Evolutionary conservation across 2,329 filamentous ascomycete species (phyloP), one percentile per base, ranked within the genome.

Genomic region (Hypoxylon sp.): DNA sequence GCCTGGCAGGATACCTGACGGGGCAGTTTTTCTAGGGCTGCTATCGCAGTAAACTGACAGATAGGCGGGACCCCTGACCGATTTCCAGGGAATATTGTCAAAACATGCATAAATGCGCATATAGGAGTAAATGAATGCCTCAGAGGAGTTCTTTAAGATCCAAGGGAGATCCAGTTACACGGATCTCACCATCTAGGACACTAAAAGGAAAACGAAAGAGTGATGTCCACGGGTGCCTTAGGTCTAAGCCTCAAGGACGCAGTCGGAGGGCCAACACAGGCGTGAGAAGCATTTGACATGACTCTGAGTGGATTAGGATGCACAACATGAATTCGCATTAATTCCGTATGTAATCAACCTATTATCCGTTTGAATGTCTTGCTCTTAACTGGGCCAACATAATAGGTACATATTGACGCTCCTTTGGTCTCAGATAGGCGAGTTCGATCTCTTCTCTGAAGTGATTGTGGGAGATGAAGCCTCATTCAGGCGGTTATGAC

Each of bases 381-480:
- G 28, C 33, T 33, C 57, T 56, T 42, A 14, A 30, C 38, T 16
- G 16, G 24, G 30, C 26, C 40, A 60, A 57, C n/a, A n/a, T n/a
- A 22, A 42, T 26, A 20, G 33, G 44, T 40, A 7, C 44, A 4
- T 50, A 26, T 18, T 38, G 32, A 57, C 16, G 33, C 22, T 45
- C 20, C 16, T n/a, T 2, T 9, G 20, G 55, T 61, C 45, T 59
- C 18, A 64, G 66, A 64, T 66, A 68, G 63, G 48, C 60, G 59
- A 66, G 49, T 2, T 26, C 51, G 55, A 68, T 58, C 46, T 49
- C 42, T 20, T n/a, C 45, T 53, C 22, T 55, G 18, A 49, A 38
- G 28, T 50, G 22, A 18, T 24, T 54, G 60, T 56, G 54, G 62
- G 49, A n/a, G 30, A 48, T 50, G 44, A 33, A 53, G 40, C 18